Conservation (phyloP, 177 flowering plant genomes). For the Vitis hybrid region DNA sequence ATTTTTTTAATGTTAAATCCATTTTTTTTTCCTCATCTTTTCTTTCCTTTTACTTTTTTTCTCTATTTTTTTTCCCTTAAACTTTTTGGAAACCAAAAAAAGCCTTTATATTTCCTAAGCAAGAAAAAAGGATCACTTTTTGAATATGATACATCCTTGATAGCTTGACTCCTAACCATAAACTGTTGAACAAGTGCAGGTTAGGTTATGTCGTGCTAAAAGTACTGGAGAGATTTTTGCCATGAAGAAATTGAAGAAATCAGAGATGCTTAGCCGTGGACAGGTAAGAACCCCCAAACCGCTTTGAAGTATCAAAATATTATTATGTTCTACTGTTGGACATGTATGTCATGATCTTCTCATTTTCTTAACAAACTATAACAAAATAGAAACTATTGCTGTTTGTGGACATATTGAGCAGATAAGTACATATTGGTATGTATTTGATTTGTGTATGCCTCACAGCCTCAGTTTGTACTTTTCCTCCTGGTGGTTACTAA, state of each 20-base stretch:
- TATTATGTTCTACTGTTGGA: not conserved
- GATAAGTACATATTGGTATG: too few relatives aligned
- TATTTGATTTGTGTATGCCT: too few relatives aligned
- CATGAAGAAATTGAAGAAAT: slow-evolving; percentile 90
- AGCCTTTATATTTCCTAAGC: too few relatives aligned
- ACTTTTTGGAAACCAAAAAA: too few relatives aligned
- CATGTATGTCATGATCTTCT: not conserved
- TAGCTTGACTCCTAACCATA: not conserved
- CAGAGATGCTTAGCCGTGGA: slow-evolving; percentile 95
- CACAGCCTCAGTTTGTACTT: too few relatives aligned
- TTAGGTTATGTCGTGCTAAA: slow-evolving; percentile 81
- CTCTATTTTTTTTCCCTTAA: too few relatives aligned
- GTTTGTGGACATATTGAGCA: too few relatives aligned
- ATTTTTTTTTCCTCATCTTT: too few relatives aligned
- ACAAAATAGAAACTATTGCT: too few relatives aligned
- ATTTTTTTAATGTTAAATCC: too few relatives aligned
- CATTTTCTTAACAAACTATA: not conserved
- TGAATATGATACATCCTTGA: not conserved
- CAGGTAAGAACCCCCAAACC: slow-evolving; percentile 47
- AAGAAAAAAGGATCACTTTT: not conserved
- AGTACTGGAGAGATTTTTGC: slow-evolving; percentile 80
- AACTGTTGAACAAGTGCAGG: slow-evolving; percentile 42
- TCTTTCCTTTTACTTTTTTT: too few relatives aligned
- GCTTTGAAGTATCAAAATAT: not conserved
- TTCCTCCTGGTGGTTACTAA: too few relatives aligned